Evolutionary conservation across 495 filamentous ascomycete genomes (phyloP), one percentile per base, ranked within the genome.

Genomic region (Neurospora africana): DNA sequence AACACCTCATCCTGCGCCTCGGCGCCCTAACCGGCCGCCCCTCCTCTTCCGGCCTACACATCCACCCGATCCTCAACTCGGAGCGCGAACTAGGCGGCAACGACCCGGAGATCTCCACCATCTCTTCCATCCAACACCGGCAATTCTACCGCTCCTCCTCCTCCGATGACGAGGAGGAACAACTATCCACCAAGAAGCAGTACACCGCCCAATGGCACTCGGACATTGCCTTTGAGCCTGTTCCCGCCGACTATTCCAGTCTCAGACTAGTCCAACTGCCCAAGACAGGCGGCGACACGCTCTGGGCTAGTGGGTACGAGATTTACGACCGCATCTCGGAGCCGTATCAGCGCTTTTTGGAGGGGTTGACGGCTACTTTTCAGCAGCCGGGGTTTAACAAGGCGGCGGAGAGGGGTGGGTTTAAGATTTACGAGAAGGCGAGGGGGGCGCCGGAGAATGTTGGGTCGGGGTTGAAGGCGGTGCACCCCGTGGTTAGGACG

Each of bases 231-330:
- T 91, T 91, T 73, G 89, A 92, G 81, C 86, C 85, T 6, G 82
- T 84, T 2, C 89, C 89, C 0, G 85, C 88, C 0, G 89, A 91
- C 78, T 92, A 91, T 72, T 86, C 89, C 1, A 85, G 83, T 30
- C 83, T 91, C 5, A 82, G 86, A 4, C 77, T 93, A 4, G 84
- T 83, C 4, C 79, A 88, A 21, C 83, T 92, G 4, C 91, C 90
- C 0, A 84, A 83, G 65, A 90, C 89, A 0, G 91, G 91, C 6
- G 90, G 91, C 33, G 76, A 80, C 67, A 81, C 75, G 0, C 84
- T 93, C 4, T 92, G 88, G 89, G 91, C 89, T 0, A 89, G 86
- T 0, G 90, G 89, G 1, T 93, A 93, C 74, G 91, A 93, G 71
- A 82, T 92, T 17, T 94, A 91, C 76, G 92, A 93, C 77, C 86